phyloP scores from a whole-genome alignment of 1,139 yeast species.

The Maudiozyma humilis region DNA sequence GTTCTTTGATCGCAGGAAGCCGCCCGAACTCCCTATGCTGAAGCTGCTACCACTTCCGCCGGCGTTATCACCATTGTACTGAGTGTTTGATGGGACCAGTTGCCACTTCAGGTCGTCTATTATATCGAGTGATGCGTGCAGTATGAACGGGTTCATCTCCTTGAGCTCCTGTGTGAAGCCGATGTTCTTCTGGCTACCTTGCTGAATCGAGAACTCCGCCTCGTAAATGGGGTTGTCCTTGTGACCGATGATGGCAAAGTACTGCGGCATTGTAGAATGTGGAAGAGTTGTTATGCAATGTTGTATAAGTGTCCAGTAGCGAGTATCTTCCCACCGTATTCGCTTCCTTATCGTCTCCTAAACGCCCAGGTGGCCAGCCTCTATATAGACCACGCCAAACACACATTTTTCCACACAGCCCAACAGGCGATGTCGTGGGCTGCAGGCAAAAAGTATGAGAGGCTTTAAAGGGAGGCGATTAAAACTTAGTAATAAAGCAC shows the following conservation, averaged over 20 bases:
- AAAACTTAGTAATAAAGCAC: too few species aligned
- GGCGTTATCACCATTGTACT: slow-evolving; percentile 9
- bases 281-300: too few species aligned
- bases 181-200: slow-evolving; percentile 30
- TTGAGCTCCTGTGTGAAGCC: slow-evolving; percentile 57
- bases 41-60: slow-evolving; percentile 10
- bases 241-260: slow-evolving; percentile 82
- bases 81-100: slow-evolving; percentile 35
- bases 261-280: slow-evolving; percentile 67
- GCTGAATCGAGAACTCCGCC: slow-evolving; percentile 49
- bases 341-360: too few species aligned
- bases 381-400: too few species aligned
- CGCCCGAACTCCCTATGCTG: slow-evolving; percentile 5
- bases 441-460: not conserved
- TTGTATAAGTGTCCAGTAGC: too few species aligned
- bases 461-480: not conserved
- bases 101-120: slow-evolving; percentile 88
- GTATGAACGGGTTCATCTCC: slow-evolving; percentile 79
- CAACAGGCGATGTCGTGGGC: not conserved
- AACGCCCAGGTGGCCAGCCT: too few species aligned
- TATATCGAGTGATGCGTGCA: slow-evolving; percentile 81
- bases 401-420: not conserved
- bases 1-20: slow-evolving; percentile 25
- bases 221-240: slow-evolving; percentile 82
- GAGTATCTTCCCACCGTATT: too few species aligned